These are phyloP conservation scores for Leccinum huronense DNA, from an alignment of 1,284 basidiomycete genomes.

Conservation along the genomic window DNA sequence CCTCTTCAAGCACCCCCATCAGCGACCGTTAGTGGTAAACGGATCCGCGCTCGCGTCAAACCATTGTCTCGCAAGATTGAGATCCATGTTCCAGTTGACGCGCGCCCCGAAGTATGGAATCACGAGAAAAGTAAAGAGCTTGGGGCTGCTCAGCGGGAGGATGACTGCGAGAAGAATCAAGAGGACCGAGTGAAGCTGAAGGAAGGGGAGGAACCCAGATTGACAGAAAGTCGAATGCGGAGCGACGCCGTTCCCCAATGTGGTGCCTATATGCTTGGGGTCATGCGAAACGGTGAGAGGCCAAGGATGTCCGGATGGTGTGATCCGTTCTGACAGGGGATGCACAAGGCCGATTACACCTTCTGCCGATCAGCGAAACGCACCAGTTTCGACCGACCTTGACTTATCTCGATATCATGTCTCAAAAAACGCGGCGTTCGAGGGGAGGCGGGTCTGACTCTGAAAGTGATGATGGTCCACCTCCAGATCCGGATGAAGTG, in stretches of 20 bases:
- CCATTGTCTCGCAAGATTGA: slow-evolving; percentile 60
- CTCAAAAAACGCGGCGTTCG: slow-evolving; percentile 57
- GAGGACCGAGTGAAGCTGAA: slow-evolving; percentile 48
- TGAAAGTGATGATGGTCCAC: slow-evolving; percentile 75
- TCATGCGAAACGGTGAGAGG: slow-evolving; percentile 64
- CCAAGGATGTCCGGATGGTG: neutral
- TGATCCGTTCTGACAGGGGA: slow-evolving; percentile 17
- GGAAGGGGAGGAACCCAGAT: slow-evolving; percentile 56
- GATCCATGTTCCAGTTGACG: slow-evolving; percentile 74
- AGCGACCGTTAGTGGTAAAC: slow-evolving; percentile 67
- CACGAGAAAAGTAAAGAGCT: slow-evolving; percentile 60
- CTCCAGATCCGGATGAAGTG: slow-evolving; percentile 73
- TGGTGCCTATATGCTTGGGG: slow-evolving; percentile 68
- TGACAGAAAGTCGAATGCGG: slow-evolving; percentile 66
- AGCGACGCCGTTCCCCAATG: slow-evolving; percentile 67
- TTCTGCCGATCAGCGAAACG: slow-evolving; percentile 74
- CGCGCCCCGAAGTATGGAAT: slow-evolving; percentile 76
- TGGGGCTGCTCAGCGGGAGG: slow-evolving; percentile 61
- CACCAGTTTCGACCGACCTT: slow-evolving; percentile 78
- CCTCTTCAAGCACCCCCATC: slow-evolving; percentile 74
- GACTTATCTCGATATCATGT: slow-evolving; percentile 71
- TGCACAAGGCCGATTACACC: slow-evolving; percentile 62
- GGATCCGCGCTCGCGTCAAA: slow-evolving; percentile 70
- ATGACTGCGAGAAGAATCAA: slow-evolving; percentile 74
- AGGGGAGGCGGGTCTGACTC: slow-evolving; percentile 53